Evolutionary conservation across 2,329 filamentous ascomycete genomes (phyloP), one percentile per base, ranked within the genome.

Genomic region (Neodidymelliopsis sp.): DNA sequence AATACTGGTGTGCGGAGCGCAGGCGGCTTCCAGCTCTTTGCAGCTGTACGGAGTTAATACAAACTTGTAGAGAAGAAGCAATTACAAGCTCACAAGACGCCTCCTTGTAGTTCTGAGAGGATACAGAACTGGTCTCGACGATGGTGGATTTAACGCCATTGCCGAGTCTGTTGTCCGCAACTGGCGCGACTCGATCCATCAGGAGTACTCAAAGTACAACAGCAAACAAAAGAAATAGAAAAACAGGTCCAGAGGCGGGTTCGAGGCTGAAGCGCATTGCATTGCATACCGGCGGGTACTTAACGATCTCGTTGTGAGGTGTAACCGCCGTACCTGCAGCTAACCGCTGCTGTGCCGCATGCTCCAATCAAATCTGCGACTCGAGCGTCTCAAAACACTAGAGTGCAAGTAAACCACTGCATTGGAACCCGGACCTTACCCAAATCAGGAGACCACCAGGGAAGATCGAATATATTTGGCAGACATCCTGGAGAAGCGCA

Each of bases 21-120:
- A 8, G 35, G 19, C 10, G 63, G 59, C 19, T 56, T 64, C 65
- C 65, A 69, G 7, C 15, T 18, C 22, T 42, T 42, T n/a, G 20
- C 8, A 1, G 15, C 40, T 43, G 6, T 12, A 9, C 1, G 4
- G 13, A 4, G 6, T 42, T n/a, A 34, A n/a, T 11, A 9, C 9
- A 33, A 15, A 10, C n/a, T 19, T 2, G 3, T 19, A 15, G 1
- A 9, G 3, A 4, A 35, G n/a, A n/a, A n/a, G n/a, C n/a, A n/a
- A n/a, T n/a, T n/a, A n/a, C 44, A 22, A 4, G 12, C 13, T 23
- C 4, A 4, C n/a, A n/a, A n/a, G n/a, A n/a, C n/a, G n/a, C n/a
- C n/a, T n/a, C n/a, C 12, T 9, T 13, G 13, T 28, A 18, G 1
- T n/a, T 22, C 24, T 35, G 44, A 8, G 36, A 47, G 2, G 28